A percentile compares a stretch with the other conserved stretches of the same genome.
Evolutionary conservation across 2,329 filamentous ascomycete genomes (phyloP).

Genomic region (Beauveria medogensis): DNA sequence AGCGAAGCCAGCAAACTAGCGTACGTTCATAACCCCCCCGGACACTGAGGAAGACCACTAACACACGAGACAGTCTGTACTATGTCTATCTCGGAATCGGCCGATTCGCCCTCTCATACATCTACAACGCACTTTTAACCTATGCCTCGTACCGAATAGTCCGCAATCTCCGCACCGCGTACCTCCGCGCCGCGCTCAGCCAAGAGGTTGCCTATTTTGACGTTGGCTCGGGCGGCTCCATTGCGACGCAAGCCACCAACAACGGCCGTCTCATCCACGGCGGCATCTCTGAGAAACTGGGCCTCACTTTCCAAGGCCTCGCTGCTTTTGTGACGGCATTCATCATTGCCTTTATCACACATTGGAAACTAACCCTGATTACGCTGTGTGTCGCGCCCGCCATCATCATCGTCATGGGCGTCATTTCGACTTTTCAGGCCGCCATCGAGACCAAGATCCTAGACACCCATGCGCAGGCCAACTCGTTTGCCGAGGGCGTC

Average conservation of each 20-base stretch:
- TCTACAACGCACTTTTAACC: conserved; percentile 35
- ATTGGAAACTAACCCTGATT: conserved; percentile 39
- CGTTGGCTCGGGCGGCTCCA: conserved; percentile 31
- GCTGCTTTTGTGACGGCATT: conserved; percentile 31
- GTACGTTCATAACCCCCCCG: conserved; percentile 13
- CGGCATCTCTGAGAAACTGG: conserved; percentile 34
- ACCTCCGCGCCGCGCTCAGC: conserved; percentile 40
- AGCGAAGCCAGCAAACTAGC: conserved; percentile 23
- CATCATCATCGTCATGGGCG: conserved; percentile 24
- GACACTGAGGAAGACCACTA: not conserved
- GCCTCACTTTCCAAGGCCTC: conserved; percentile 30
- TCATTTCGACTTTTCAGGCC: conserved; percentile 20
- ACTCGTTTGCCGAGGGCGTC: conserved; percentile 28
- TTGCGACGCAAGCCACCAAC: conserved; percentile 34
- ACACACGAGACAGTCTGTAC: conserved; percentile 33
- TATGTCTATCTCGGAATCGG: conserved; percentile 52
- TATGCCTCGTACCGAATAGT: conserved; percentile 44
- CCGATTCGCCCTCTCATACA: conserved; percentile 42
- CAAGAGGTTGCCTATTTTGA: conserved; percentile 46
- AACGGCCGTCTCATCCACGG: conserved; percentile 35
- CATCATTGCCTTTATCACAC: conserved; percentile 30
- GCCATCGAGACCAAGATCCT: conserved; percentile 27
- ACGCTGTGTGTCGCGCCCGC: conserved; percentile 22
- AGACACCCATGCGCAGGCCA: conserved; percentile 26
- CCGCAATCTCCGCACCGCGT: conserved; percentile 38